Evolutionary conservation across 495 filamentous ascomycete species (phyloP).

Genomic region (Letharia lupina): DNA sequence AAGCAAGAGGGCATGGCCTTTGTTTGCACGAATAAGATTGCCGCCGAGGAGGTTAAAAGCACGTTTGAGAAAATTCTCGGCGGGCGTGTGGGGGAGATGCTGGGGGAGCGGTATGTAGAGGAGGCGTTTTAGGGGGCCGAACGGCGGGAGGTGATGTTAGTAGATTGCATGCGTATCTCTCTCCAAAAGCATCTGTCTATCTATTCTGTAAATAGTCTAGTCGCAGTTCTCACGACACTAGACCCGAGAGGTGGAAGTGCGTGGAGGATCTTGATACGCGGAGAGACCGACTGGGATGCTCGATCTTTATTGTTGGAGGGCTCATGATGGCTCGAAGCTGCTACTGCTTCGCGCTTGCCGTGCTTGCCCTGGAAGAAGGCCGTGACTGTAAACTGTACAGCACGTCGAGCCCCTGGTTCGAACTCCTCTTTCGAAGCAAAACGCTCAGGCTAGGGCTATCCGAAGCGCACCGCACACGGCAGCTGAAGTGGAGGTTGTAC

Average conservation of each 20-base stretch:
- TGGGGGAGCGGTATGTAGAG: slow-evolving; percentile 25
- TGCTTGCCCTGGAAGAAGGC: not conserved
- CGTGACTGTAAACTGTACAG: not conserved
- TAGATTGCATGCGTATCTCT: not conserved
- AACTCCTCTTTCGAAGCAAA: not conserved
- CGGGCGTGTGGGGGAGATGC: slow-evolving; percentile 6
- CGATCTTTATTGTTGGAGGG: not conserved
- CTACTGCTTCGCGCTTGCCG: not conserved
- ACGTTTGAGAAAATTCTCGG: slow-evolving; percentile 21
- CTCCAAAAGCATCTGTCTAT: not conserved
- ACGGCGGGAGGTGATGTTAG: not conserved
- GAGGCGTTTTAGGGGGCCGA: slow-evolving; percentile 16
- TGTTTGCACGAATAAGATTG: slow-evolving; percentile 15
- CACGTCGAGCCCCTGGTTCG: not conserved
- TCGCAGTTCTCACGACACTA: not conserved
- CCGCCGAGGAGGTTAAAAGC: slow-evolving; percentile 9
- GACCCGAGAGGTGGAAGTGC: not conserved
- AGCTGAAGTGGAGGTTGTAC: not conserved
- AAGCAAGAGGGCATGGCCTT: slow-evolving; percentile 15
- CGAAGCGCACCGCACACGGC: not conserved
- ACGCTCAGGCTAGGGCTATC: not conserved
- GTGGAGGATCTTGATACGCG: not conserved
- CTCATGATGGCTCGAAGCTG: not conserved
- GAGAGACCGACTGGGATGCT: not conserved
- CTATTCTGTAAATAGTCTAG: not conserved